Evolutionary conservation across 805 yeast genomes (phyloP).

Genomic region (Wickerhamomyces alni): DNA sequence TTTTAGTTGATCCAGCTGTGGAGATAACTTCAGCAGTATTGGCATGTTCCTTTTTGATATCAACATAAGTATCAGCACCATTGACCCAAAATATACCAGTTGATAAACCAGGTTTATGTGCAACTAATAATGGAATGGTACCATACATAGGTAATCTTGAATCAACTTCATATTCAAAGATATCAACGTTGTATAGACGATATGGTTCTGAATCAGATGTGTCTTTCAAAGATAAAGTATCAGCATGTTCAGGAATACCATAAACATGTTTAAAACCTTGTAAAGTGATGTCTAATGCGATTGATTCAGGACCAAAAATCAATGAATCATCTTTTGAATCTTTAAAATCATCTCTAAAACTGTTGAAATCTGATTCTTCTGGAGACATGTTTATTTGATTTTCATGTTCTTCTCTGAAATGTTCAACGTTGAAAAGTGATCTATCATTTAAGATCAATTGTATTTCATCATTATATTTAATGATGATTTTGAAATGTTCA

Average conservation of each 20-base stretch:
- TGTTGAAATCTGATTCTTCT: slow-evolving; percentile 58
- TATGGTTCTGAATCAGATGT: slow-evolving; percentile 68
- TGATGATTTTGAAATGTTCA: slow-evolving; percentile 43
- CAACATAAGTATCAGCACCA: slow-evolving; percentile 88
- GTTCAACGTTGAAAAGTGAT: slow-evolving; percentile 76
- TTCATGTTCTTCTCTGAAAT: slow-evolving; percentile 48
- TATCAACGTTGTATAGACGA: slow-evolving; percentile 87
- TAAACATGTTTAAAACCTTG: slow-evolving; percentile 56
- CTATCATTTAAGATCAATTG: slow-evolving; percentile 64
- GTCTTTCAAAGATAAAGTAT: slow-evolving; percentile 64
- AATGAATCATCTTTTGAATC: slow-evolving; percentile 61
- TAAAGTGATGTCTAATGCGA: slow-evolving; percentile 74
- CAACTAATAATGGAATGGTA: slow-evolving; percentile 81
- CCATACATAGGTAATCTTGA: slow-evolving; percentile 93
- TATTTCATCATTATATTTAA: slow-evolving; percentile 38
- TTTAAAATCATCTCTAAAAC: slow-evolving; percentile 65
- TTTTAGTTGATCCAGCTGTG: slow-evolving; percentile 25
- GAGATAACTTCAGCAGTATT: slow-evolving; percentile 9
- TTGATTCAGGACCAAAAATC: slow-evolving; percentile 85
- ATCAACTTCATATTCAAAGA: slow-evolving; percentile 84
- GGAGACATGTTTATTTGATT: slow-evolving; percentile 38
- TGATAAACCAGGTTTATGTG: slow-evolving; percentile 48
- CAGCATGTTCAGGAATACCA: slow-evolving; percentile 98
- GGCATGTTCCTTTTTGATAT: slow-evolving; percentile 41
- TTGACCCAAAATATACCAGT: slow-evolving; percentile 89